Evolutionary conservation across 2,329 filamentous ascomycete species (phyloP).

Genomic region (Penicillium sp.): DNA sequence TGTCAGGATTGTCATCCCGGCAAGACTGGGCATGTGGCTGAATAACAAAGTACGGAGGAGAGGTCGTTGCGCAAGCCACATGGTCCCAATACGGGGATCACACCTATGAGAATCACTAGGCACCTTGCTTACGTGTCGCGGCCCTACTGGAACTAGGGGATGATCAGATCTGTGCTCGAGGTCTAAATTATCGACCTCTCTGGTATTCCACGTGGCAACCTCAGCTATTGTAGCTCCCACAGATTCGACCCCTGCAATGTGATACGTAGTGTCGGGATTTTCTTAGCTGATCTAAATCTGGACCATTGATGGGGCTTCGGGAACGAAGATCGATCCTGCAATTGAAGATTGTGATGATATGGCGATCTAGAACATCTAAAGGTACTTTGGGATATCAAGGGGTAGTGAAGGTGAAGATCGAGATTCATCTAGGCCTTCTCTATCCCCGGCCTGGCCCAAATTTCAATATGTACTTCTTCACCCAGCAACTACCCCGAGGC

Average conservation of each 20-base stretch:
- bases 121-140: neutral
- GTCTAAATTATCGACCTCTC: neutral
- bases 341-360: neutral
- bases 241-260: neutral
- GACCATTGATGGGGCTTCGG: neutral
- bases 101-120: neutral
- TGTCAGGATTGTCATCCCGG: neutral
- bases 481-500: neutral
- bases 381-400: neutral
- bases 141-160: neutral
- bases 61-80: constrained; percentile 5
- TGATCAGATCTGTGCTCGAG: neutral
- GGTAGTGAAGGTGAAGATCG: neutral
- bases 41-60: neutral
- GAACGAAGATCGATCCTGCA: neutral
- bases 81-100: neutral
- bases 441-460: neutral
- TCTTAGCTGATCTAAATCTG: neutral
- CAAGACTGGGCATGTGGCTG: neutral
- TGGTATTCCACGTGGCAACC: constrained; percentile 8
- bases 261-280: neutral
- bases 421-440: constrained; percentile 1
- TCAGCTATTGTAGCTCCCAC: neutral
- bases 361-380: neutral
- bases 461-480: neutral